Base-by-base conservation (phyloP, 2,329 filamentous ascomycete genomes). In the Claviceps monticola region DNA sequence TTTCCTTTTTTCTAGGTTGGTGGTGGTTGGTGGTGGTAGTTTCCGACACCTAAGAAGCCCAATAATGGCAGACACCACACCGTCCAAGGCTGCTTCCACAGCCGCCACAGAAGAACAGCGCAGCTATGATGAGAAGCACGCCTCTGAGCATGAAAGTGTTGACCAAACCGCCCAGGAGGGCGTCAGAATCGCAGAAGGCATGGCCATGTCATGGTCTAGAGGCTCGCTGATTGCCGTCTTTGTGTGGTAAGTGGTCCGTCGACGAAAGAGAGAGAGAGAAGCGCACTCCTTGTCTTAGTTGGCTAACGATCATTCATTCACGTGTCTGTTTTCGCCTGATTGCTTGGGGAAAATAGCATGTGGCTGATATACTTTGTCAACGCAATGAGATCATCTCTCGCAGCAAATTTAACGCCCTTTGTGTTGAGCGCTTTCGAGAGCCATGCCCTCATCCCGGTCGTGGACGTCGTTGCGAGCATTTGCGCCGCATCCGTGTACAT, bases 401-500 rank as follows among this genome's bases (percentile, higher is more conserved):
- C 43, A 17, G 39, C 45, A 14, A 50, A 49, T 6, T 45, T 53
- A 5, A 19, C 38, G 4, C 26, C 51, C 43, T 53, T 45, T 21
- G 49, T 50, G 5, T 9, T 38, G 14, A 77, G 72, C 58, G 68
- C 66, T 26, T 82, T 74, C 55, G 59, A 70, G 41, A 62, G 67
- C 3, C 79, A 82, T 58, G 79, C 76, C 5, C 67, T 80, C 5
- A 63, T 78, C 39, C 71, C 73, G 3, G 70, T 76, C 44, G 75
- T 79, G 50, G 66, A 69, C 45, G 75, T 82, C 42, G 72, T 83
- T 0, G 65, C 76, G 4, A 69, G 66, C 56, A 66, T 74, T 53
- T 76, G 82, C 59, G 65, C 71, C 55, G 80, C 79, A 41, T 76
- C 81, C 2, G 70, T 78, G 38, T 82, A 82, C 58, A 76, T 83